Percentiles rank a stretch among this genome's conserved stretches.
Conservation (phyloP, 306 rosid species). For the Vigna angularis region DNA sequence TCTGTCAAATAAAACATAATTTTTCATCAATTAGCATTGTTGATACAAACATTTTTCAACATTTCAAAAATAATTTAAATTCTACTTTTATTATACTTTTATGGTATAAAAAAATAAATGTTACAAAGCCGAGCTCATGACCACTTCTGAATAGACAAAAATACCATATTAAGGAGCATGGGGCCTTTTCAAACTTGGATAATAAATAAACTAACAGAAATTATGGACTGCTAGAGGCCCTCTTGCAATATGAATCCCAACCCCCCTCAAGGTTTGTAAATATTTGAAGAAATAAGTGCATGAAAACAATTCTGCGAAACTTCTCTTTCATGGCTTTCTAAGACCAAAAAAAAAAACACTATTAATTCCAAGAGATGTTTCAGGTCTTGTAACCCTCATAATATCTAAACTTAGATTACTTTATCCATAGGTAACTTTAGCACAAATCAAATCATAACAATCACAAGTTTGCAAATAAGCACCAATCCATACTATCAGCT, state of each 20-base stretch:
- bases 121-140: slow-evolving; percentile 12
- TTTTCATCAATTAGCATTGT: slow-evolving; percentile 43
- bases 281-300: slow-evolving; percentile 21
- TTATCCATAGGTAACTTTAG: slow-evolving; percentile 19
- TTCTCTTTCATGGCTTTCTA: not conserved
- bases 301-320: slow-evolving; percentile 14
- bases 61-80: slow-evolving; percentile 2
- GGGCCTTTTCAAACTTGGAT: slow-evolving; percentile 1
- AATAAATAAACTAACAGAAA: slow-evolving; percentile 6
- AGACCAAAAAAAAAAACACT: not conserved
- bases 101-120: not conserved
- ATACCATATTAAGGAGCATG: not conserved
- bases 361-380: slow-evolving; percentile 24
- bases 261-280: slow-evolving; percentile 19
- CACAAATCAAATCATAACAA: slow-evolving; percentile 15
- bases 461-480: not conserved
- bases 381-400: not conserved
- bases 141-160: slow-evolving; percentile 18
- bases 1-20: slow-evolving; percentile 60
- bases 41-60: slow-evolving; percentile 3
- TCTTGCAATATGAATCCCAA: slow-evolving; percentile 8
- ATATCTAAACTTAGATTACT: slow-evolving; percentile 30
- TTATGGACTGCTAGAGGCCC: not conserved
- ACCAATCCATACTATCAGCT: slow-evolving; percentile 20
- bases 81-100: slow-evolving; percentile 27